These are phyloP conservation scores for Effrenium voratum DNA, from an alignment of 73 alveolate genomes.

Conservation along the genomic window DNA sequence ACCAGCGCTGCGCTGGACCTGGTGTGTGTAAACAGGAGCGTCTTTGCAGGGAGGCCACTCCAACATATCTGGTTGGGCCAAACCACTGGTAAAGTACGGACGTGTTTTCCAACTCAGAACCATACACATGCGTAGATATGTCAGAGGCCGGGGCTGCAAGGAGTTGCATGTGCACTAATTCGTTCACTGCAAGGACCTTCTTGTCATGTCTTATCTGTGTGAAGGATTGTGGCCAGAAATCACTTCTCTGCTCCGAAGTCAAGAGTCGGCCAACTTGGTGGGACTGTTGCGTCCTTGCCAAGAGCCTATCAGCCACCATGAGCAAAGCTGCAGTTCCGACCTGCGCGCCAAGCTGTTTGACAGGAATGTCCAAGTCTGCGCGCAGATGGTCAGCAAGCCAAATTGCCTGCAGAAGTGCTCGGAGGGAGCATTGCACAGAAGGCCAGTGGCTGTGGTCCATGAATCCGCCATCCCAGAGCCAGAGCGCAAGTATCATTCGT, in stretches of 20 bases:
- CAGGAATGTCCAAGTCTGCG: no score
- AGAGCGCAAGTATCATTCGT: no score
- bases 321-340: no score
- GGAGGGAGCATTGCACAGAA: no score
- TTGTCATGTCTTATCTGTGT: no score
- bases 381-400: no score
- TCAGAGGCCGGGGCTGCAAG: neutral
- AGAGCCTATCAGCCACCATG: no score
- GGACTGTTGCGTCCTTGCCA: neutral
- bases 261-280: neutral
- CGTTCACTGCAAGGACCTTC: neutral
- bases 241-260: neutral
- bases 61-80: conserved; percentile 43
- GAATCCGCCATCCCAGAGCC: no score
- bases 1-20: conserved; percentile 5
- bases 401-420: no score
- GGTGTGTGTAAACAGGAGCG: neutral
- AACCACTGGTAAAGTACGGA: conserved; percentile 8
- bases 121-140: neutral
- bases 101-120: neutral
- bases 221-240: neutral
- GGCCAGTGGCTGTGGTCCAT: no score
- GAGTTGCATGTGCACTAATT: conserved; percentile 4
- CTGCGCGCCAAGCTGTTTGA: no score
- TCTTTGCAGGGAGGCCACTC: neutral